Conservation (phyloP, 805 yeast species). For the Teunomyces barrocoloradensis region DNA sequence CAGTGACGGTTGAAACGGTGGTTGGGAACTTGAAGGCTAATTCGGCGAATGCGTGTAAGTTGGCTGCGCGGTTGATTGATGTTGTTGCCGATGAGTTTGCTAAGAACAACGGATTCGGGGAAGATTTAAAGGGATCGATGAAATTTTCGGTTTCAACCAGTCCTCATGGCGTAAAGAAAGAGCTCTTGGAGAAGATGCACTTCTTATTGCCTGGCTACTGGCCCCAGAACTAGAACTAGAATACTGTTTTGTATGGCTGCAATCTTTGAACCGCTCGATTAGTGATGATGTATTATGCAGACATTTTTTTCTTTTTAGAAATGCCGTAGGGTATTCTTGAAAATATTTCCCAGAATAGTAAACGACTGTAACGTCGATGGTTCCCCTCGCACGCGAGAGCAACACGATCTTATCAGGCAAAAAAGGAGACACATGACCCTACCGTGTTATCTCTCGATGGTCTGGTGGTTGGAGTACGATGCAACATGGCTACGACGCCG, state of each 20-base stretch:
- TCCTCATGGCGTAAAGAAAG: slow-evolving; percentile 67
- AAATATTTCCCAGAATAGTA: too few species aligned
- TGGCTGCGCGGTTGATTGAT: slow-evolving; percentile 69
- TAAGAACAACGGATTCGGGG: slow-evolving; percentile 58
- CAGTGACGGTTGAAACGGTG: slow-evolving; percentile 97
- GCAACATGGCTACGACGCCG: too few species aligned
- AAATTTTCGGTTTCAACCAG: slow-evolving; percentile 78
- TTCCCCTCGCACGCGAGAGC: too few species aligned
- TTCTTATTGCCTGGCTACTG: slow-evolving; percentile 90
- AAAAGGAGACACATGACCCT: too few species aligned
- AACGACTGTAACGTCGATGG: too few species aligned
- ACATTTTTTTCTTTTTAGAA: too few species aligned
- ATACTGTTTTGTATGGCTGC: not conserved
- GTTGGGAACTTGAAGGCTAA: slow-evolving; percentile 88
- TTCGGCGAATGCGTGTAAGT: slow-evolving; percentile 75
- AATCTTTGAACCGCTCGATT: too few species aligned
- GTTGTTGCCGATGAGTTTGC: slow-evolving; percentile 61
- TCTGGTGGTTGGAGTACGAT: too few species aligned
- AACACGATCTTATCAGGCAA: too few species aligned
- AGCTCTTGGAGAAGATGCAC: slow-evolving; percentile 75
- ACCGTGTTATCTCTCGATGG: too few species aligned
- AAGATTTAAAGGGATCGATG: slow-evolving; percentile 71
- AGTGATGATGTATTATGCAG: too few species aligned
- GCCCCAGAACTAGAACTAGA: slow-evolving; percentile 35
- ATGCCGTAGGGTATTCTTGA: too few species aligned